Percentiles rank a stretch among this genome's conserved stretches.
phyloP scores from a whole-genome alignment of 1,284 basidiomycete genomes.

The Leccinum pachyderme region DNA sequence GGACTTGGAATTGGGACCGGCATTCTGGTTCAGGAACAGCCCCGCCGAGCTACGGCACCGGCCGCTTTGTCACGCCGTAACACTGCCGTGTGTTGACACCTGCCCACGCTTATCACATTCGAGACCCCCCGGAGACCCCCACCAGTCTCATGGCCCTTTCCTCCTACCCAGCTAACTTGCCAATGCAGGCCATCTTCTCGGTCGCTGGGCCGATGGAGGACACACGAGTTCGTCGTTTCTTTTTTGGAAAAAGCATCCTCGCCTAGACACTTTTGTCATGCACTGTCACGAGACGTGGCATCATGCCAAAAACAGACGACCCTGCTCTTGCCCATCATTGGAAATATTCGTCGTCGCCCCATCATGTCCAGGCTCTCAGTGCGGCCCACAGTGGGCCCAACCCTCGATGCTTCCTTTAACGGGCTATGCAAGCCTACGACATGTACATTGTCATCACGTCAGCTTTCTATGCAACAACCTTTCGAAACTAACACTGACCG shows the following conservation, averaged over 20 bases:
- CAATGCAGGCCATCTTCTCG: not conserved
- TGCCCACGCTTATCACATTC: conserved; percentile 19
- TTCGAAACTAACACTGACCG: not conserved
- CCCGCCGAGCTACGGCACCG: conserved; percentile 37
- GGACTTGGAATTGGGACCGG: conserved; percentile 27
- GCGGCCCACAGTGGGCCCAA: conserved; percentile 1
- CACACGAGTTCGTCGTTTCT: not conserved
- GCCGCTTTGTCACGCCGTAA: conserved; percentile 25
- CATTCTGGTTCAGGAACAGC: conserved; percentile 32
- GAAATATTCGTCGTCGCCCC: not conserved
- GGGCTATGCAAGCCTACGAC: not conserved
- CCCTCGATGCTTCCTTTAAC: not conserved
- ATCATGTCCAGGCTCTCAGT: not conserved
- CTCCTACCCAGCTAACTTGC: not conserved
- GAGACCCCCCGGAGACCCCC: conserved; percentile 21
- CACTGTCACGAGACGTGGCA: conserved; percentile 1
- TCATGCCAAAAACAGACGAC: not conserved
- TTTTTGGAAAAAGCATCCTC: not conserved
- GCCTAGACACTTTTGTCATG: not conserved
- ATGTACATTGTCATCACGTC: conserved; percentile 8
- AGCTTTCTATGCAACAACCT: not conserved
- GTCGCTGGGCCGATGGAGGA: not conserved
- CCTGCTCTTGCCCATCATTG: conserved; percentile 1
- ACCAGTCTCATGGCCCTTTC: conserved; percentile 2
- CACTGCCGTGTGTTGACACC: conserved; percentile 15